Conservation (phyloP, 1,284 basidiomycete genomes). For the Heterobasidion occidentale region DNA sequence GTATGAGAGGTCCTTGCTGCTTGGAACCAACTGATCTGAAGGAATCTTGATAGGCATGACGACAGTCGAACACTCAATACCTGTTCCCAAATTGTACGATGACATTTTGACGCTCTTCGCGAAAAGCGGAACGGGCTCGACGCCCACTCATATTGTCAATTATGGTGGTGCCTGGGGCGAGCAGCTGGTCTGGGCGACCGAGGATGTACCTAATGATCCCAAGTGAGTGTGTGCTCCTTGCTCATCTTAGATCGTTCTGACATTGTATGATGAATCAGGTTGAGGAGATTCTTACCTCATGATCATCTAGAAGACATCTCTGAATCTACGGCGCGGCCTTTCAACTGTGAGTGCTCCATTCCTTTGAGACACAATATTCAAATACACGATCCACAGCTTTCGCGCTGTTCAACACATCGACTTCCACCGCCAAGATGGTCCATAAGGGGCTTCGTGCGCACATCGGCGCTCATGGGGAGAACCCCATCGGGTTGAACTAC, state of each 20-base stretch:
- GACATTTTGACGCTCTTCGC: conserved; percentile 56
- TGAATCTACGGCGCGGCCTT: not conserved
- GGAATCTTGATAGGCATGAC: conserved; percentile 53
- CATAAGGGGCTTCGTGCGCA: conserved; percentile 49
- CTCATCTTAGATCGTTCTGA: not conserved
- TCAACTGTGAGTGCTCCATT: not conserved
- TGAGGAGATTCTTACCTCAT: not conserved
- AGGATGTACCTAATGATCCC: conserved; percentile 56
- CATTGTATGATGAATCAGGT: not conserved
- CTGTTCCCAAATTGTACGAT: conserved; percentile 58
- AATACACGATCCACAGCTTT: conserved; percentile 34
- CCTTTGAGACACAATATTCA: conserved; percentile 25
- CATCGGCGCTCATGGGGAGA: conserved; percentile 72
- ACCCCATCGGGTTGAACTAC: conserved; percentile 65
- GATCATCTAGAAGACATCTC: not conserved
- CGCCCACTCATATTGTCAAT: conserved; percentile 67
- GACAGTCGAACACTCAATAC: conserved; percentile 65
- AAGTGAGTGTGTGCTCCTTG: conserved; percentile 34
- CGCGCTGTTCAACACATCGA: conserved; percentile 59
- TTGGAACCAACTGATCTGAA: not conserved
- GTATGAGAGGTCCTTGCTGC: conserved; percentile 23
- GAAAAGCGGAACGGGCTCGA: conserved; percentile 60
- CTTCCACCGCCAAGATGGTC: conserved; percentile 60
- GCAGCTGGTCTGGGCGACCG: conserved; percentile 56
- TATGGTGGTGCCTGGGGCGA: conserved; percentile 65